These are phyloP conservation scores for Phytophthora cactorum DNA, from an alignment of 352 stramenopile genomes.

Conservation along the genomic window DNA sequence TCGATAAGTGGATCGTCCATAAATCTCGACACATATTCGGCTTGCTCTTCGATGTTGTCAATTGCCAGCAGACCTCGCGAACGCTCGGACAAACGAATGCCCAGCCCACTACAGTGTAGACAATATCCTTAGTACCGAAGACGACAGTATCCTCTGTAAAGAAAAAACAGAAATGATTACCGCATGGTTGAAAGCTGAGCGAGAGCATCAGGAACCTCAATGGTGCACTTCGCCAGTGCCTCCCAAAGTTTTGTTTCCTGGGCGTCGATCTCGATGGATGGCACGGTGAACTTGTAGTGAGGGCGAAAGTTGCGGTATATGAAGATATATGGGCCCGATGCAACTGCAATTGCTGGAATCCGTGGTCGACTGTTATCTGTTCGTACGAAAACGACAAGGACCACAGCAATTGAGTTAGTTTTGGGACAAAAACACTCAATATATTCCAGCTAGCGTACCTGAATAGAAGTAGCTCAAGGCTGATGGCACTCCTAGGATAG, in stretches of 20 bases:
- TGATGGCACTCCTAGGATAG: conserved; percentile 78
- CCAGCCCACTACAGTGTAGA: conserved; percentile 44
- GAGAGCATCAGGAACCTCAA: conserved; percentile 73
- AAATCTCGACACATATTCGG: conserved; percentile 81
- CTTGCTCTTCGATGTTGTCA: conserved; percentile 84
- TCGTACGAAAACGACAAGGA: neutral
- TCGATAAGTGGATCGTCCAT: conserved; percentile 83
- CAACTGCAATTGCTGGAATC: conserved; percentile 86
- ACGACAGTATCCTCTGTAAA: neutral
- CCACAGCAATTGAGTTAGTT: neutral
- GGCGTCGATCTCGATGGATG: conserved; percentile 72
- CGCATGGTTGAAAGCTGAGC: conserved; percentile 70
- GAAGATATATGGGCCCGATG: conserved; percentile 87
- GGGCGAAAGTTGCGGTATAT: conserved; percentile 92
- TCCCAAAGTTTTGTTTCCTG: conserved; percentile 82
- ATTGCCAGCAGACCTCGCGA: conserved; percentile 79
- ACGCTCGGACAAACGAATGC: conserved; percentile 72
- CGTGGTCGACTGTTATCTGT: conserved; percentile 68
- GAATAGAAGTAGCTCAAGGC: conserved; percentile 84
- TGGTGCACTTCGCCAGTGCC: conserved; percentile 64
- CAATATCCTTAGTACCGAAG: conserved; percentile 1
- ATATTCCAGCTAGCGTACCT: conserved; percentile 5
- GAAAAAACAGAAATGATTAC: conserved; percentile 18
- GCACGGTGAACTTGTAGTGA: conserved; percentile 92
- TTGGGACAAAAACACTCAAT: neutral